These are phyloP conservation scores for Casuarina equisetifolia DNA, from an alignment of 306 rosid species.

Conservation along the genomic window DNA sequence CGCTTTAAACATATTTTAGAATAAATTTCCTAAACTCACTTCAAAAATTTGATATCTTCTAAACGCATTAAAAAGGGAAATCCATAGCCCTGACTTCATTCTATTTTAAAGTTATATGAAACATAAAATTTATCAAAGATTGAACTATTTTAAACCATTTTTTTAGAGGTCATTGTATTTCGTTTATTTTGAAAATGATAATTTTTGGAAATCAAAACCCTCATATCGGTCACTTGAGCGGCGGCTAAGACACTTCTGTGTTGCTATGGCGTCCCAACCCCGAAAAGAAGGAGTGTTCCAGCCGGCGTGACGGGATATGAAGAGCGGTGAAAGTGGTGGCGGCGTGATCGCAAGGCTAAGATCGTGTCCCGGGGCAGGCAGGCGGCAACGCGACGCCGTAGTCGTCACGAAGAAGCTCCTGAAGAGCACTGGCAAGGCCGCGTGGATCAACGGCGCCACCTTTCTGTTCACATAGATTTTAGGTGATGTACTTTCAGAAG, in stretches of 20 bases:
- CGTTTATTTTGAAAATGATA: too few relatives aligned
- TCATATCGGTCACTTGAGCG: too few relatives aligned
- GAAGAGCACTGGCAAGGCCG: conserved; percentile 88
- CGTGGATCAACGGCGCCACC: conserved; percentile 92
- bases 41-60: too few relatives aligned
- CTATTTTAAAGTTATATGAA: too few relatives aligned
- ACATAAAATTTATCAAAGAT: too few relatives aligned
- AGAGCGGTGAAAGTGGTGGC: conserved; percentile 19
- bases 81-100: too few relatives aligned
- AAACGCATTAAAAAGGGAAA: too few relatives aligned
- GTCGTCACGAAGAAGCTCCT: conserved; percentile 66
- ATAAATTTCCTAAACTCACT: too few relatives aligned
- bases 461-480: conserved; percentile 26
- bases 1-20: too few relatives aligned
- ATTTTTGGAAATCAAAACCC: too few relatives aligned
- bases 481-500: background rate
- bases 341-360: conserved; percentile 50
- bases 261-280: conserved; percentile 61
- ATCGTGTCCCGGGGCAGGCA: conserved; percentile 57
- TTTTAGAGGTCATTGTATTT: too few relatives aligned
- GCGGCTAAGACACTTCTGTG: background rate
- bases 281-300: conserved; percentile 83
- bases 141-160: too few relatives aligned
- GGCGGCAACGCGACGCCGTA: conserved; percentile 58
- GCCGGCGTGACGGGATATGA: conserved; percentile 56